Base-by-base conservation (phyloP, 306 rosid species). In the Cajanus cajan region DNA sequence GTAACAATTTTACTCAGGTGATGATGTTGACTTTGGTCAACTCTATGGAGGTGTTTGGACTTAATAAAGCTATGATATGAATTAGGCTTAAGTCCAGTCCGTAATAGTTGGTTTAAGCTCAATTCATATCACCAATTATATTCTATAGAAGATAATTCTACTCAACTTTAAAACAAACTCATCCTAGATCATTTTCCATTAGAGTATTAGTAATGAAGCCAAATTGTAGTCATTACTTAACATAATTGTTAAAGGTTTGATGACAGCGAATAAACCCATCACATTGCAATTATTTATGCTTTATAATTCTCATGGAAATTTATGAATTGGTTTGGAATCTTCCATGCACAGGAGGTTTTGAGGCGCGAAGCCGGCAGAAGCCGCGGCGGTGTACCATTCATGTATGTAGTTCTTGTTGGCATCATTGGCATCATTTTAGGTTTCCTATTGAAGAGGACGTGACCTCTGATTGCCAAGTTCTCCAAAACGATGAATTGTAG, bases 341-440 rank as follows among this genome's bases (percentile, higher is more conserved):
- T 68, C 43, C 6, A 37, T 68, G 7, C 40, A 31, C 91, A 94
- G 98, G 98, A 89, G 39, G 84, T 85, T 48, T 87, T 94, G 84
- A 90, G 75, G 91, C 88, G 86, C 2, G 87, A 71, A 37, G 71
- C 57, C 14, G 74, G 54, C 83, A 68, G 70, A 82, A 79, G 86
- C 58, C 76, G 71, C 0, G 84, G 92, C 0, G 85, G 96, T 15
- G 50, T 91, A 40, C 86, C 97, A 51, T 83, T 91, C 22, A 71
- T 89, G 34, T 90, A 85, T 24, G 90, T 90, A 16, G 40, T 88
- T 74, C 33, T 94, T 25, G 82, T 94, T 68, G 97, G 90, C 69
- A 71, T 90, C 77, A 13, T 94, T 76, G 97, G 98, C 86, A 78
- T 90, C 76, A 74, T 94, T 79, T 81, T 94, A 85, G 98, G 98